Evolutionary conservation across 352 stramenopile genomes (phyloP).

Genomic region (Phytopythium chamaehyphon): DNA sequence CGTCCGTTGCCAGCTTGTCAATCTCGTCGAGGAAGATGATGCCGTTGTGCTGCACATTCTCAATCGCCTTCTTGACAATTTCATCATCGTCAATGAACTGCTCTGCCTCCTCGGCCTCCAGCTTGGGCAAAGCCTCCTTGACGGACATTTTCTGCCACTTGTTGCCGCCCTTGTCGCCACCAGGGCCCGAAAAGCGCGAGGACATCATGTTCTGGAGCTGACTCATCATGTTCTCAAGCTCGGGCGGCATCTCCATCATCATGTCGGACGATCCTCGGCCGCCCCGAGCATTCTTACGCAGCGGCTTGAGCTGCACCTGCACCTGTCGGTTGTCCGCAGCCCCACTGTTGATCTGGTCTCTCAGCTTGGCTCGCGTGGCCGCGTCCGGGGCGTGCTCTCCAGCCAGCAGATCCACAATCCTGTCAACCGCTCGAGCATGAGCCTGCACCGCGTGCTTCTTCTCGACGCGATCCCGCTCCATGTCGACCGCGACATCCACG

Average conservation of each 20-base stretch:
- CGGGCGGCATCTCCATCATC: constrained; percentile 83
- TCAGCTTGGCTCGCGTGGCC: constrained; percentile 36
- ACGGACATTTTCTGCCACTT: constrained; percentile 65
- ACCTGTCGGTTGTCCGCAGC: constrained; percentile 50
- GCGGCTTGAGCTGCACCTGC: constrained; percentile 45
- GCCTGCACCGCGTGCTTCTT: constrained; percentile 89
- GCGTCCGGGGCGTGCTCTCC: constrained; percentile 24
- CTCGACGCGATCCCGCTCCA: constrained; percentile 70
- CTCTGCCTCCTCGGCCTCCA: constrained; percentile 71
- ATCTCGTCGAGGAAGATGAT: constrained; percentile 99
- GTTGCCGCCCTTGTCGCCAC: constrained; percentile 1
- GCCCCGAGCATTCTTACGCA: constrained; percentile 27
- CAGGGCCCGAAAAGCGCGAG: constrained; percentile 30
- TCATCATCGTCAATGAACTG: constrained; percentile 74
- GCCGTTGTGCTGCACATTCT: constrained; percentile 95
- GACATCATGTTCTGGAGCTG: constrained; percentile 69
- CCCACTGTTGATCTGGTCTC: constrained; percentile 57
- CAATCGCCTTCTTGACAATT: constrained; percentile 64
- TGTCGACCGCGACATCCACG: constrained; percentile 93
- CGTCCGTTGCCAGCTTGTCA: constrained; percentile 96
- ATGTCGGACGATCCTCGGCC: constrained; percentile 32
- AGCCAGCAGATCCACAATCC: constrained; percentile 75
- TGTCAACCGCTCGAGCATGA: constrained; percentile 87
- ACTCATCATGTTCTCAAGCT: constrained; percentile 82
- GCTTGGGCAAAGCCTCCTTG: constrained; percentile 63